Base-by-base conservation (phyloP, 2,329 filamentous ascomycete genomes). In the Tricladium varicosporioides region DNA sequence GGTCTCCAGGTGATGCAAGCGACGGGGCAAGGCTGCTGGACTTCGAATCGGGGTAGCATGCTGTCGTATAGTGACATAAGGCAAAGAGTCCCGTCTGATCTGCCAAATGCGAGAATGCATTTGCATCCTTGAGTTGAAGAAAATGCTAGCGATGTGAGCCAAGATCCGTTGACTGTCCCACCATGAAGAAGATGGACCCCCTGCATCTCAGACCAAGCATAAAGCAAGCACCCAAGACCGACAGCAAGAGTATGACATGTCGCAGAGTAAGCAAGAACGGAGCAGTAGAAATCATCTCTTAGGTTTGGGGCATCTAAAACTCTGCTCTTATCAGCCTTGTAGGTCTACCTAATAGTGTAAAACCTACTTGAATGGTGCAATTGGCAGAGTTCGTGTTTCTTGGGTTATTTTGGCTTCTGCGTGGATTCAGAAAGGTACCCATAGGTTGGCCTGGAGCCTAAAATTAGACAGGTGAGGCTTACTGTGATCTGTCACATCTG, bases 221-320 rank as follows among this genome's bases (percentile, higher is more conserved):
- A 97, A 4, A 99, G 82, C 36, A 86, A 79, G 53, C 87, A 85
- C 0, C 87, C 87, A 13, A 97, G 79, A 0, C 91, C 93, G 15
- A 97, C 90, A 15, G 91, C 93, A 14, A 99, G 80, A 13, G 87
- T 89, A 53, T 88, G 83, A 51, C 85, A 82, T 7, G 83, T 88
- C 43, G 81, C 73, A 0, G 88, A 96, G 71, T 96, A 97, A 9
- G 94, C 91, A 53, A 99, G 79, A 2, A 92, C 80, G 0, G 92
- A 94, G 74, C 92, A 97, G 71, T 99, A 99, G 71, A 92, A 99
- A 72, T 99, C 93, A 67, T 97, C 92, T 56, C 91, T 85, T n/a
- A 97, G 78, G 51, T 85, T 84, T 2, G 92, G 92, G 8, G 93
- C 93, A 74, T 97, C 91, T 5, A 99, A 80, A 5, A 97, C 89